Base-by-base conservation (phyloP, 345 rosid genomes). In the Brassica incana region DNA sequence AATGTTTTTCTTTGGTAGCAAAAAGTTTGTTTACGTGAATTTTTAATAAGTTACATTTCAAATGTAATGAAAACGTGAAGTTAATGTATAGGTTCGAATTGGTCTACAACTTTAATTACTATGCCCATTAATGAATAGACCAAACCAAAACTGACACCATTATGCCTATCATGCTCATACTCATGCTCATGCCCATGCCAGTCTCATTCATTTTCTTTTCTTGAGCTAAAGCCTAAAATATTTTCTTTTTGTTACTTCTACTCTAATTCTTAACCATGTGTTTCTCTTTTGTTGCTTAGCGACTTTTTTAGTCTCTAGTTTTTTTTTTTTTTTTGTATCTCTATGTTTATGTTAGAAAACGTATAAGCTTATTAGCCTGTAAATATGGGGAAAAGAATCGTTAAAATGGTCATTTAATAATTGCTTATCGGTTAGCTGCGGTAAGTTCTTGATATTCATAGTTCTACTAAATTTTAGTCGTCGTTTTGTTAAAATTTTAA, bases 111-210 rank as follows among this genome's bases (percentile, higher is more conserved):
- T 73, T 68, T 3, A 74, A 50, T 60, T 48, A 73, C 65, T 62
- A 63, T 35, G 48, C n/a, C 63, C 75, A 74, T 69, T 69, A 52
- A 69, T 62, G 75, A 69, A 50, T 74, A 70, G 83, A 52, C 76
- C 67, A 69, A 69, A 80, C 79, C 32, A 64, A 16, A 60, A 62
- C 71, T 52, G 66, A 68, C 45, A 74, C 60, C 70, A 79, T 61
- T 67, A 25, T 65, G 71, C 8, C 36, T 61, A 60, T 38, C 48
- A 40, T 40, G 48, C 48, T 40, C 48, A 40, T 40, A 12, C 48
- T 40, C 64, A 73, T 79, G 68, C 38, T 30, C 56, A 45, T 12
- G 69, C 56, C 11, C 52, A 45, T 14, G 68, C 40, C 43, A 72
- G 23, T 78, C 63, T 59, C 25, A 16, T 72, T 30, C 1, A 36